Evolutionary conservation across 768 basidiomycete species (phyloP).

Genomic region (Botryobasidium botryosum): DNA sequence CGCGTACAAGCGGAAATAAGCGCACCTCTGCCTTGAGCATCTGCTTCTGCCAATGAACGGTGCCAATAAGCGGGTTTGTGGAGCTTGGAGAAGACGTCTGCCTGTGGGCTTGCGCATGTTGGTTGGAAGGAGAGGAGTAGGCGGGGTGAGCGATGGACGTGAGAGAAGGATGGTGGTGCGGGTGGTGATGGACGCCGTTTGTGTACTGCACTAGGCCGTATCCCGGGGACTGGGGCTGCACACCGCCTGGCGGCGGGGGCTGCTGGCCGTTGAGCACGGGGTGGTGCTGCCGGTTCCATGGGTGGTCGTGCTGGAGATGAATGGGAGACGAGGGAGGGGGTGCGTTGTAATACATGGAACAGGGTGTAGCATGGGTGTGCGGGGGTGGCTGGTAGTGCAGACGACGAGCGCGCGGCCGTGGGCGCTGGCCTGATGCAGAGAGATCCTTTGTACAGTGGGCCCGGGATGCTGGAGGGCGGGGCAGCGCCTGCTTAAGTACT

Average conservation of each 20-base stretch:
- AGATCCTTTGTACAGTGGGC: too few relatives aligned
- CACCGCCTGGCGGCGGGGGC: slow-evolving; percentile 24
- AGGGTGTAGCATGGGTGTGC: too few relatives aligned
- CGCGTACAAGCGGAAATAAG: slow-evolving; percentile 10
- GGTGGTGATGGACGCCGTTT: slow-evolving; percentile 8
- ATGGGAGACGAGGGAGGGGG: too few relatives aligned
- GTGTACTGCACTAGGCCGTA: slow-evolving; percentile 28
- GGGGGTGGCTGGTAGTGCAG: too few relatives aligned
- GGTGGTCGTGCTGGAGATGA: too few relatives aligned
- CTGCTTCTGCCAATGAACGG: slow-evolving; percentile 77
- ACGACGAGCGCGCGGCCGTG: too few relatives aligned
- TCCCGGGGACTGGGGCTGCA: slow-evolving; percentile 53
- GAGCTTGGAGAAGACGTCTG: slow-evolving; percentile 29
- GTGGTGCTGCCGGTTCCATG: slow-evolving; percentile 47
- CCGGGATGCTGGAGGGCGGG: too few relatives aligned
- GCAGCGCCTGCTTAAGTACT: too few relatives aligned
- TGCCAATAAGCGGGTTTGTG: slow-evolving; percentile 5
- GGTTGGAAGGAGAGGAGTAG: slow-evolving; percentile 64
- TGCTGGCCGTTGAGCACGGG: slow-evolving; percentile 31
- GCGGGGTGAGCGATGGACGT: slow-evolving; percentile 46
- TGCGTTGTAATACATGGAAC: too few relatives aligned
- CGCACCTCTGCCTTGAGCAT: slow-evolving; percentile 81
- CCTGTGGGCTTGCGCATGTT: slow-evolving; percentile 30
- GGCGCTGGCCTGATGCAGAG: too few relatives aligned
- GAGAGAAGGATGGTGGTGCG: slow-evolving; percentile 29